Conservation (phyloP, 257 asterid genomes). For the Solanum pennellii region DNA sequence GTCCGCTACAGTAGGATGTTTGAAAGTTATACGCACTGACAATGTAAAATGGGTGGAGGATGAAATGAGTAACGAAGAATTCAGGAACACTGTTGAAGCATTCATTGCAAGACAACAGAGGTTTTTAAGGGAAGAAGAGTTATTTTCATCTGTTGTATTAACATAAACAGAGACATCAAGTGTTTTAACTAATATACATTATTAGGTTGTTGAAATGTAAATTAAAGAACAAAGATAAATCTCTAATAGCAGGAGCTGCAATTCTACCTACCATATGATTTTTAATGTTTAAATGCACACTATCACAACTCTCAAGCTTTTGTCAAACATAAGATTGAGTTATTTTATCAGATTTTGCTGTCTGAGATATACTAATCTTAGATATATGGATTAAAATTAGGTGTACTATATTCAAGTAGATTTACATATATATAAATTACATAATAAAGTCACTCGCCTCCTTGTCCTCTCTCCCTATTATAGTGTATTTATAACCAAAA, state of each 20-base stretch:
- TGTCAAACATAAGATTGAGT: no score
- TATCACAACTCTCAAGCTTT: no score
- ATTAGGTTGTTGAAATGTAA: neutral
- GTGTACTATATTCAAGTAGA: no score
- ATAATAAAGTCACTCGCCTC: no score
- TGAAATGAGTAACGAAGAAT: slow-evolving; percentile 67
- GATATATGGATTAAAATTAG: no score
- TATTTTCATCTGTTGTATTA: slow-evolving; percentile 11
- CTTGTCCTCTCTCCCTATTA: no score
- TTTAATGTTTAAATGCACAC: neutral
- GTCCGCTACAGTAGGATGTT: slow-evolving; percentile 35
- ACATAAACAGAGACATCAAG: neutral
- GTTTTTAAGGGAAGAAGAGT: slow-evolving; percentile 46
- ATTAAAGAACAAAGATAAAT: neutral
- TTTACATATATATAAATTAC: no score
- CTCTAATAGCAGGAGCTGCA: no score
- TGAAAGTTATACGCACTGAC: neutral
- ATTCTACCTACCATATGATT: neutral
- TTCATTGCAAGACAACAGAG: slow-evolving; percentile 74
- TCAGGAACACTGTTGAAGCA: slow-evolving; percentile 64
- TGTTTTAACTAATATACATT: neutral
- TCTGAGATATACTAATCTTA: no score
- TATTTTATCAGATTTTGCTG: no score
- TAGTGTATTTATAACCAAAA: no score
- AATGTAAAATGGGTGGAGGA: slow-evolving; percentile 18